phyloP scores from a whole-genome alignment of 768 basidiomycete genomes.

The Tricholoma furcatifolium region DNA sequence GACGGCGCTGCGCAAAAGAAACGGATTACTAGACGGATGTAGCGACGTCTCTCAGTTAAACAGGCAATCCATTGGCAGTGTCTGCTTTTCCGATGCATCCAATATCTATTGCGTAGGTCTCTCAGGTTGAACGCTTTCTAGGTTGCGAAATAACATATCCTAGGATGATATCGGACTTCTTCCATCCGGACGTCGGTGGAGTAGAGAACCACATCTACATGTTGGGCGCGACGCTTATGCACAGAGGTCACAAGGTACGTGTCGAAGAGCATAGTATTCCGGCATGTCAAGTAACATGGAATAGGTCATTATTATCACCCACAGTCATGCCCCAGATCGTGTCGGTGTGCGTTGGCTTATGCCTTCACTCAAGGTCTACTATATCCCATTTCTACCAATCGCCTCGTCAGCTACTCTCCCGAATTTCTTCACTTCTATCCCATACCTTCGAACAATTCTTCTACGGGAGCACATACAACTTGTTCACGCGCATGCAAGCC shows the following conservation, averaged over 20 bases:
- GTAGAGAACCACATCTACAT: constrained; percentile 97
- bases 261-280: neutral
- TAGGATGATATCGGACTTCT: constrained; percentile 97
- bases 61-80: neutral
- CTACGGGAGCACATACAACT: constrained; percentile 83
- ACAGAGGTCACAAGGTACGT: constrained; percentile 79
- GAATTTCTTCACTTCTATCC: constrained; percentile 89
- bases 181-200: constrained; percentile 90
- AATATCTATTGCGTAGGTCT: constrained; percentile 35
- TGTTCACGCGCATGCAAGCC: constrained; percentile 88
- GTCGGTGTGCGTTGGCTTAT: constrained; percentile 89
- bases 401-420: constrained; percentile 93
- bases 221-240: constrained; percentile 80
- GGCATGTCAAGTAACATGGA: neutral
- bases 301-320: constrained; percentile 93
- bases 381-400: constrained; percentile 87
- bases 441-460: constrained; percentile 88
- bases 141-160: neutral
- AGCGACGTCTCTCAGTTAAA: neutral
- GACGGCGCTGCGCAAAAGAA: too few relatives aligned
- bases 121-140: neutral
- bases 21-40: too few relatives aligned
- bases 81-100: constrained; percentile 24
- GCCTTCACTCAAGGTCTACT: constrained; percentile 88
- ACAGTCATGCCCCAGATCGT: constrained; percentile 83